Base-by-base conservation (phyloP, 208 protist genomes). In the Leishmania amazonensis region DNA sequence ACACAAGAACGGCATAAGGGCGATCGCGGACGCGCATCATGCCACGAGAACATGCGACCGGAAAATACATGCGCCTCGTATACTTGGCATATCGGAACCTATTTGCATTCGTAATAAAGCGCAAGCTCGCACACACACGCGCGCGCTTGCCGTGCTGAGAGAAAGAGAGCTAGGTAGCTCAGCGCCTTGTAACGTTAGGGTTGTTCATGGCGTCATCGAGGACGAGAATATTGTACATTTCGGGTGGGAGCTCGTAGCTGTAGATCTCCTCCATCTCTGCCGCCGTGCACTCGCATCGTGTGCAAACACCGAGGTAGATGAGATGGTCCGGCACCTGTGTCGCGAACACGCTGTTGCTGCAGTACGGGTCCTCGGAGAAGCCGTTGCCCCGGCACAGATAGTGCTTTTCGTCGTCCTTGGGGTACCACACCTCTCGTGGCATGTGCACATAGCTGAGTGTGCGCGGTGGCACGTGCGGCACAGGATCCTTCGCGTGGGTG, bases 401-500 rank as follows among this genome's bases (percentile, higher is more conserved):
- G 75, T 62, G 9, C 57, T 31, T 81, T 42, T 54, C 58, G 57
- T 49, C 54, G 68, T 87, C 71, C 24, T 65, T 35, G 7, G 71
- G 42, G 80, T 88, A 93, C 90, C 92, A 96, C 54, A 89, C 24
- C 75, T 96, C 90, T 62, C 87, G 85, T 0, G 87, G 82, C 0
- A 75, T n/a, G 78, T 96, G 92, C 24, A 89, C 4, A 80, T 87
- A 96, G 51, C 86, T 81, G 47, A 80, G 85, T 40, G 70, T 64
- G 38, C n/a, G 40, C n/a, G 88, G 85, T 35, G 90, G 88, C 80
- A 94, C 49, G 78, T 93, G 92, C 28, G 88, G 88, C 49, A 94
- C 89, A 35, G 86, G 79, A 76, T 96, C 92, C 13, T 67, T 49
- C 15, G 81, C 83, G 80, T 96, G 89, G 6, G 87, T 91, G 17